Percentiles rank a stretch among this genome's conserved stretches.
Conservation (phyloP, 2,329 filamentous ascomycete genomes). For the Metarhizium anisopliae region DNA sequence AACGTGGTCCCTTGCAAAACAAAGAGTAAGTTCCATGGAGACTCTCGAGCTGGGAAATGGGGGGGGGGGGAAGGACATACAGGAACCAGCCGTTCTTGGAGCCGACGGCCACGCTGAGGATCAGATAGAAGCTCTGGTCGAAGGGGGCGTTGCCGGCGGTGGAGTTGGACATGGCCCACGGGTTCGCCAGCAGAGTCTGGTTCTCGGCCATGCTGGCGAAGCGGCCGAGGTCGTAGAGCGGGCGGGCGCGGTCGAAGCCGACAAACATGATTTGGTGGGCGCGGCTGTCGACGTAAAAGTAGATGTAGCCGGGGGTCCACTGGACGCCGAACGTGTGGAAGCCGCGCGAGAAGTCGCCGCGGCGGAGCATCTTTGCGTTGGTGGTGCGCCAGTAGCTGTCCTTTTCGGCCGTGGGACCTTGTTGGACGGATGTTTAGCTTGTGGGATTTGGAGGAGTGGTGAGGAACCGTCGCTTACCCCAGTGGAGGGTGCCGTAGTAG, state of each 20-base stretch:
- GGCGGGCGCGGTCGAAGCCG: conserved; percentile 21
- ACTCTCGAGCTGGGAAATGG: background rate
- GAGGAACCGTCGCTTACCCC: conserved; percentile 23
- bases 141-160: conserved; percentile 37
- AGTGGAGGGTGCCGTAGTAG: conserved; percentile 36
- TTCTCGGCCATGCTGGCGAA: conserved; percentile 33
- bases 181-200: conserved; percentile 30
- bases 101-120: conserved; percentile 43
- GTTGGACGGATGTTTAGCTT: background rate
- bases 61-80: conserved; percentile 14
- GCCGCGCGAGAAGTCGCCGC: conserved; percentile 28
- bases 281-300: conserved; percentile 41
- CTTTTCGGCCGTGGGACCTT: conserved; percentile 16
- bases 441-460: background rate
- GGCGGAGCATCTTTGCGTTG: conserved; percentile 21
- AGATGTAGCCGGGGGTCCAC: conserved; percentile 43
- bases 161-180: conserved; percentile 31
- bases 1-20: conserved; percentile 25
- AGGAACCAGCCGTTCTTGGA: conserved; percentile 38
- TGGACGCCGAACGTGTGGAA: conserved; percentile 46
- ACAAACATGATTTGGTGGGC: conserved; percentile 30
- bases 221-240: conserved; percentile 32
- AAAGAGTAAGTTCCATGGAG: background rate
- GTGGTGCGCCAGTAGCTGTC: conserved; percentile 27
- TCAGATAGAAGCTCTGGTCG: conserved; percentile 41